Percentiles rank a stretch among this genome's conserved stretches.
These are phyloP conservation scores for Rutstroemia sp. DNA, from an alignment of 2,329 filamentous ascomycete genomes.

Conservation along the genomic window DNA sequence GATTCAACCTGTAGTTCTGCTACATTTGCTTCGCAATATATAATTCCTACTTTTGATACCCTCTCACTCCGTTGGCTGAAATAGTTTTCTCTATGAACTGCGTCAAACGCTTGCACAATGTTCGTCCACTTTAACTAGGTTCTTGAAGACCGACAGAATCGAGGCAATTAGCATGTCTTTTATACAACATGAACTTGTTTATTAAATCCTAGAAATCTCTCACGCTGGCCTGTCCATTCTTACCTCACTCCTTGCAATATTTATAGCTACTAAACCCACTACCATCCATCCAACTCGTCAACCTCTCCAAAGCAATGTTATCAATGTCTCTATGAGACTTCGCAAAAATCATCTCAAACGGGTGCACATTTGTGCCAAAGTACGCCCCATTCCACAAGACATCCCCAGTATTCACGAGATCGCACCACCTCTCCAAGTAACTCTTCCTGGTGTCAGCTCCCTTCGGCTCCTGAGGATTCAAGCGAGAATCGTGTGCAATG, in stretches of 20 bases:
- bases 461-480: neutral
- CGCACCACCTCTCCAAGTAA: neutral
- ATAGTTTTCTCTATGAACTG: too few relatives aligned
- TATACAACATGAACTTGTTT: too few relatives aligned
- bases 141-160: too few relatives aligned
- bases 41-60: conserved; percentile 25
- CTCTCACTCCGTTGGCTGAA: neutral
- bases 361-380: conserved; percentile 22
- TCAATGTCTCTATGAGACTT: conserved; percentile 25
- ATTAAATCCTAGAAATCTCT: neutral
- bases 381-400: conserved; percentile 18
- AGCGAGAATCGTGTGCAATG: neutral
- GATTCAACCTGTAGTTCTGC: conserved; percentile 74
- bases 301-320: conserved; percentile 12
- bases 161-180: too few relatives aligned
- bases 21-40: conserved; percentile 9
- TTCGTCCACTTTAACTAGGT: neutral
- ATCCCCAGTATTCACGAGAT: conserved; percentile 15
- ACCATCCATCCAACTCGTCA: conserved; percentile 11
- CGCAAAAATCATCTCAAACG: conserved; percentile 24
- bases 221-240: neutral
- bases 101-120: too few relatives aligned
- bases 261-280: neutral
- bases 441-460: neutral
- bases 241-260: neutral